Evolutionary conservation across 805 yeast genomes (phyloP).

Genomic region (Nakazawaea pomicola): DNA sequence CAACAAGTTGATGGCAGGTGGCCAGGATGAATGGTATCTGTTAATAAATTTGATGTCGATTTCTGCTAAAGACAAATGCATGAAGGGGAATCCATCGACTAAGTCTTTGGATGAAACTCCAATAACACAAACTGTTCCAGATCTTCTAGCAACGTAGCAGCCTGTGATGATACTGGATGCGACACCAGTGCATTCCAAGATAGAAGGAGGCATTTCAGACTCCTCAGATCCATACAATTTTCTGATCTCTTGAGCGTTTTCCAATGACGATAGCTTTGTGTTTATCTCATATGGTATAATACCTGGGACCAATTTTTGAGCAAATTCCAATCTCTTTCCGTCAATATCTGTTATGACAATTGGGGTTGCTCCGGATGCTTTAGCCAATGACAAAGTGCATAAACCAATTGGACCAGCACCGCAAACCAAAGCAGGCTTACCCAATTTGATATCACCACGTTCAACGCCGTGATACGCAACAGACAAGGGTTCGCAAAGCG

Average conservation of each 20-base stretch:
- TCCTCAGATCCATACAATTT: constrained; percentile 30
- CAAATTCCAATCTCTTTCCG: constrained; percentile 39
- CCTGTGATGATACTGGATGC: constrained; percentile 42
- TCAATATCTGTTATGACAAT: constrained; percentile 45
- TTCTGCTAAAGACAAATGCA: constrained; percentile 49
- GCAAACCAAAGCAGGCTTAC: constrained; percentile 41
- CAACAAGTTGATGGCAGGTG: constrained; percentile 46
- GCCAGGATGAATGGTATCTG: constrained; percentile 55
- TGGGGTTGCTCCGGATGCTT: constrained; percentile 51
- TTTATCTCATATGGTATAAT: constrained; percentile 39
- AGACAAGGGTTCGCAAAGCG: constrained; percentile 49
- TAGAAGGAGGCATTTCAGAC: constrained; percentile 35
- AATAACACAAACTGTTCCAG: constrained; percentile 41
- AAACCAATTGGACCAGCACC: constrained; percentile 64
- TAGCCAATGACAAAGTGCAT: constrained; percentile 40
- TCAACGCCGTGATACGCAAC: constrained; percentile 51
- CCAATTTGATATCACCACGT: constrained; percentile 41
- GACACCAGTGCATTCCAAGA: constrained; percentile 52
- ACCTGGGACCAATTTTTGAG: constrained; percentile 40
- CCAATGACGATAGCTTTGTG: constrained; percentile 24
- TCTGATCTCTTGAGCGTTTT: constrained; percentile 35
- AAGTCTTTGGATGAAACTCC: constrained; percentile 44
- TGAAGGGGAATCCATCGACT: constrained; percentile 45
- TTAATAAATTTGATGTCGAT: constrained; percentile 46
- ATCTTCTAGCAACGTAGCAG: constrained; percentile 40